Percentiles rank a stretch among this genome's conserved stretches.
Evolutionary conservation across 495 filamentous ascomycete species (phyloP).

Genomic region (Letharia lupina): DNA sequence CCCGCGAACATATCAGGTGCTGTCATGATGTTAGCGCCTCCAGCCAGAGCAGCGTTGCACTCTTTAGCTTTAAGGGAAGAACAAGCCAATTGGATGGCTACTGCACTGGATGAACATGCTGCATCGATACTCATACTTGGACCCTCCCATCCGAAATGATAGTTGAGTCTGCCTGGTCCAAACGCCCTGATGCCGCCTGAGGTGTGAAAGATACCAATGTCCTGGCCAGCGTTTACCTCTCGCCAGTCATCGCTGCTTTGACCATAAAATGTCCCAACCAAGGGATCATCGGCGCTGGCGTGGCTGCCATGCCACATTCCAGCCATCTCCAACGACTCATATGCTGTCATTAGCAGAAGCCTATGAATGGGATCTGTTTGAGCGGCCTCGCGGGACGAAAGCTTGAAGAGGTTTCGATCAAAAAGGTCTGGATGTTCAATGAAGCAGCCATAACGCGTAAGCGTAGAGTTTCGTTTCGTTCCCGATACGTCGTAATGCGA

Average conservation of each 20-base stretch:
- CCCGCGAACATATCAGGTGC: constrained; percentile 31
- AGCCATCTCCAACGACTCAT: too few relatives aligned
- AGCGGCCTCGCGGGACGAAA: too few relatives aligned
- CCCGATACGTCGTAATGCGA: too few relatives aligned
- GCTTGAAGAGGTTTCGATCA: too few relatives aligned
- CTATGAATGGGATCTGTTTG: too few relatives aligned
- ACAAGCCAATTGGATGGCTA: constrained; percentile 30
- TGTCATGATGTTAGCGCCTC: constrained; percentile 29
- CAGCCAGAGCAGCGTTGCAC: constrained; percentile 34
- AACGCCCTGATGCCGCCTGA: constrained; percentile 28
- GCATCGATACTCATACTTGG: constrained; percentile 69
- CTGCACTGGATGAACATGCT: constrained; percentile 57
- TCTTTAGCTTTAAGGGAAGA: constrained; percentile 31
- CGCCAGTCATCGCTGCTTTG: constrained; percentile 17
- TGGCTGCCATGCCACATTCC: too few relatives aligned
- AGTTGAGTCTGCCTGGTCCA: constrained; percentile 30
- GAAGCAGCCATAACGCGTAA: too few relatives aligned
- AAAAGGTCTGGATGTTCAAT: too few relatives aligned
- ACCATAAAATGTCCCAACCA: constrained; percentile 12
- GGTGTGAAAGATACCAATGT: constrained; percentile 28
- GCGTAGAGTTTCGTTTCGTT: too few relatives aligned
- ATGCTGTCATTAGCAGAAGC: too few relatives aligned
- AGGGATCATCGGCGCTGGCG: too few relatives aligned
- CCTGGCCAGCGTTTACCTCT: constrained; percentile 21
- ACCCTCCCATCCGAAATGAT: constrained; percentile 63